These are phyloP conservation scores for Mycena rosella DNA, from an alignment of 768 basidiomycete species.

Conservation along the genomic window DNA sequence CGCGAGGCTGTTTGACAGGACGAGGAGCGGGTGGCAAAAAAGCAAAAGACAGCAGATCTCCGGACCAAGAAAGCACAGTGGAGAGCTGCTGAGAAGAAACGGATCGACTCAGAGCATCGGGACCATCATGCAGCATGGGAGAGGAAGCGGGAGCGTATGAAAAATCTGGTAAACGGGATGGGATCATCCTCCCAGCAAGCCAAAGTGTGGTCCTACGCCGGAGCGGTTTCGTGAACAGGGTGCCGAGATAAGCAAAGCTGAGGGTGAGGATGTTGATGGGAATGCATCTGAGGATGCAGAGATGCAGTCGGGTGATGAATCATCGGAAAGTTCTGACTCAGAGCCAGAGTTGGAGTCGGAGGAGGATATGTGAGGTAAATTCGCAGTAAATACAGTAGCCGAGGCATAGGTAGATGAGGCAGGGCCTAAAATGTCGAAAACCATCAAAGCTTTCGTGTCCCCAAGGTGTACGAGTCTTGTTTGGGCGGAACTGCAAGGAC, in stretches of 20 bases:
- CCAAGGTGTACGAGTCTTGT: neutral
- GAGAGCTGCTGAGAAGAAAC: too few relatives aligned
- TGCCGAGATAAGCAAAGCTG: neutral
- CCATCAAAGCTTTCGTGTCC: slow-evolving; percentile 2
- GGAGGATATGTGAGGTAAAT: slow-evolving; percentile 5
- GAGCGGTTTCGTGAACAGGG: neutral
- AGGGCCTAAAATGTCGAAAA: slow-evolving; percentile 2
- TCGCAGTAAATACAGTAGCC: neutral
- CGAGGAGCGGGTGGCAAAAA: too few relatives aligned
- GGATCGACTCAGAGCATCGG: too few relatives aligned
- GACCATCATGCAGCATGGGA: too few relatives aligned
- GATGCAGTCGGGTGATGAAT: neutral
- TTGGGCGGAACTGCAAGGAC: slow-evolving; percentile 5
- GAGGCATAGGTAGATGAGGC: slow-evolving; percentile 1
- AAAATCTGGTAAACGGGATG: too few relatives aligned
- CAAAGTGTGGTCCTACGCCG: neutral
- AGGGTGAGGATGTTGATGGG: neutral
- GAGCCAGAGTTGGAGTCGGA: slow-evolving; percentile 7
- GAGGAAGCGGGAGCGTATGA: too few relatives aligned
- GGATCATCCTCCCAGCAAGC: too few relatives aligned
- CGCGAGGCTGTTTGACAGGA: too few relatives aligned
- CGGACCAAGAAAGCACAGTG: too few relatives aligned
- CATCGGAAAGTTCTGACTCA: slow-evolving; percentile 8
- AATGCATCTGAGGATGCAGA: neutral
- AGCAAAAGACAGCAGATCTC: too few relatives aligned